phyloP scores from a whole-genome alignment of 441 rosid genomes.

The Populus hybrid region DNA sequence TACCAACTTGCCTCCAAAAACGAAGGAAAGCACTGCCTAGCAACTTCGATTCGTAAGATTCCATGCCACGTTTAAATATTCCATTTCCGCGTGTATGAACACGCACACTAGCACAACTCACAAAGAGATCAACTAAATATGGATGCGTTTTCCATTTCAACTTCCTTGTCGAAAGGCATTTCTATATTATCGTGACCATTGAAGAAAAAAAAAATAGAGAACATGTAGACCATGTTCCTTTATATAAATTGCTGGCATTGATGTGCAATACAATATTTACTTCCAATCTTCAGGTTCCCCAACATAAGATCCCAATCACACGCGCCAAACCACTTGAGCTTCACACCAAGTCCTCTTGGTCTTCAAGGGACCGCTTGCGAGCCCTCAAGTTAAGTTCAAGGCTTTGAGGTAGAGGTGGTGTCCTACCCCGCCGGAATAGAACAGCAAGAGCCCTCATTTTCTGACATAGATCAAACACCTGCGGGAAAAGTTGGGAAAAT shows the following conservation, averaged over 20 bases:
- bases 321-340: not conserved
- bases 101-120: not conserved
- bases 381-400: constrained; percentile 86
- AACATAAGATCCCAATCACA: not conserved
- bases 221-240: not conserved
- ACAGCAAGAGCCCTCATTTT: constrained; percentile 89
- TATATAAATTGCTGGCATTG: not conserved
- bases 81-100: not conserved
- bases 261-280: constrained; percentile 14
- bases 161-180: not conserved
- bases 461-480: constrained; percentile 90
- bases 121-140: not conserved
- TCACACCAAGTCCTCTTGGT: constrained; percentile 45
- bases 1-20: not conserved
- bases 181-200: not conserved
- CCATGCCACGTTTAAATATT: not conserved
- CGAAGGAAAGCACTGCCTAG: not conserved
- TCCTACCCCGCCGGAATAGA: constrained; percentile 83
- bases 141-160: not conserved
- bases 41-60: not conserved
- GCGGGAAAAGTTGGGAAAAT: constrained; percentile 17
- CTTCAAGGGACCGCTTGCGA: constrained; percentile 90
- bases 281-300: not conserved
- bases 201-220: not conserved
- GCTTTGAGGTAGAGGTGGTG: constrained; percentile 85